A percentile compares a stretch with the other conserved stretches of the same genome.
Conservation (phyloP, 2,329 filamentous ascomycete genomes). For the Zarea fungicola region DNA sequence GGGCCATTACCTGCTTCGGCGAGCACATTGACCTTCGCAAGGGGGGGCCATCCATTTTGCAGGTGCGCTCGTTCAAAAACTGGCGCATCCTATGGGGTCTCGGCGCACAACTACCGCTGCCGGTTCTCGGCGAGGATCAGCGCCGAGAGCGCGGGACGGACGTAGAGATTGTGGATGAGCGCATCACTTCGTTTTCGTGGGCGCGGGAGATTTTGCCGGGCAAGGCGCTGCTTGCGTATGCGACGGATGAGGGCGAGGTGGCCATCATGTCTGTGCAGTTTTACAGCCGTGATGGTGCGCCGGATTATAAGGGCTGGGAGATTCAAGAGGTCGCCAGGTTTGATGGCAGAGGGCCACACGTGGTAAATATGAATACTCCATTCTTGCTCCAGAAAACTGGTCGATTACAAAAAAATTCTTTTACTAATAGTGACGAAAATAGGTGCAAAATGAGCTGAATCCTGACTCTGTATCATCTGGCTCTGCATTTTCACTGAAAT, state of each 20-base stretch:
- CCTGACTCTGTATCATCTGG: slow-evolving; percentile 44
- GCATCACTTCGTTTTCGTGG: slow-evolving; percentile 50
- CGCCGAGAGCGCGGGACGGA: slow-evolving; percentile 20
- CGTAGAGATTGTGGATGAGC: slow-evolving; percentile 36
- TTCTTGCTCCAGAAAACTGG: no score
- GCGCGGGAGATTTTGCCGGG: slow-evolving; percentile 37
- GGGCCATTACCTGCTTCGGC: slow-evolving; percentile 46
- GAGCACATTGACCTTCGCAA: slow-evolving; percentile 34
- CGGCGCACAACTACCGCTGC: slow-evolving; percentile 46
- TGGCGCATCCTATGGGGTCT: slow-evolving; percentile 54
- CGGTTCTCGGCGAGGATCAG: slow-evolving; percentile 23
- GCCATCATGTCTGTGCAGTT: slow-evolving; percentile 46
- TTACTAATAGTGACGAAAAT: background rate
- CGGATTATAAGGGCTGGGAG: slow-evolving; percentile 38
- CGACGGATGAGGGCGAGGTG: slow-evolving; percentile 45
- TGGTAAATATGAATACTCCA: slow-evolving; percentile 18
- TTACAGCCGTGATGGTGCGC: slow-evolving; percentile 20
- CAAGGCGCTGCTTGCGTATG: slow-evolving; percentile 44
- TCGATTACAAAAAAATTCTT: background rate
- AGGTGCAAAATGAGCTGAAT: slow-evolving; percentile 33
- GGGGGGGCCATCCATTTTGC: slow-evolving; percentile 23
- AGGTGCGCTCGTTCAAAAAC: slow-evolving; percentile 37
- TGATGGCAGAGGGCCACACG: slow-evolving; percentile 40
- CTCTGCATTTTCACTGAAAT: slow-evolving; percentile 47
- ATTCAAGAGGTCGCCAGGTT: slow-evolving; percentile 49